These are phyloP conservation scores for Starmera amethionina DNA, from an alignment of 805 yeast genomes.

Conservation along the genomic window DNA sequence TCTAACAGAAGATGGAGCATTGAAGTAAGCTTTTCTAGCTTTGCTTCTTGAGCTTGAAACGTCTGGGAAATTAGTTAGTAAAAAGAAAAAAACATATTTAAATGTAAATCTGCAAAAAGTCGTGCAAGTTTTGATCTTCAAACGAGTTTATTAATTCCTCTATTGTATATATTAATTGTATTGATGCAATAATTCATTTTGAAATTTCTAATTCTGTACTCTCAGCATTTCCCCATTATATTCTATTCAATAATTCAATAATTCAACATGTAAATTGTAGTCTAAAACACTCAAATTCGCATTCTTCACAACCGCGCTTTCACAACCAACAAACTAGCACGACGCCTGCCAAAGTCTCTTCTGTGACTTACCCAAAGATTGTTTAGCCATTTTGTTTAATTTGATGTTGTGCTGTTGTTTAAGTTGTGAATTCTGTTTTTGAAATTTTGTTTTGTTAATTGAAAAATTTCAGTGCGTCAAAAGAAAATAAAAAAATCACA, in stretches of 20 bases:
- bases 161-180: too few species aligned
- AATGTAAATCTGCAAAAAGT: neutral
- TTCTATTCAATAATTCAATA: too few species aligned
- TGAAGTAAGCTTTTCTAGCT: constrained; percentile 99
- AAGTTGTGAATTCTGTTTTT: neutral
- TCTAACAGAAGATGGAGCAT: constrained; percentile 93
- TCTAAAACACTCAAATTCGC: too few species aligned
- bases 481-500: neutral
- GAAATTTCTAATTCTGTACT: too few species aligned
- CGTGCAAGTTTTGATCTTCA: neutral
- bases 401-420: neutral
- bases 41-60: constrained; percentile 99
- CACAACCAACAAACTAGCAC: too few species aligned
- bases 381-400: constrained; percentile 33
- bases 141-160: too few species aligned
- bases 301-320: too few species aligned
- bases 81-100: neutral
- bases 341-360: too few species aligned
- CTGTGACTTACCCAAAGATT: constrained; percentile 35
- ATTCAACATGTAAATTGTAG: too few species aligned
- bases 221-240: too few species aligned
- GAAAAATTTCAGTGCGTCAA: neutral
- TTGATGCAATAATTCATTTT: too few species aligned
- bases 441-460: neutral
- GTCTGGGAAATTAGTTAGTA: constrained; percentile 46